These are phyloP conservation scores for Imleria badia DNA, from an alignment of 768 basidiomycete genomes.

Conservation along the genomic window DNA sequence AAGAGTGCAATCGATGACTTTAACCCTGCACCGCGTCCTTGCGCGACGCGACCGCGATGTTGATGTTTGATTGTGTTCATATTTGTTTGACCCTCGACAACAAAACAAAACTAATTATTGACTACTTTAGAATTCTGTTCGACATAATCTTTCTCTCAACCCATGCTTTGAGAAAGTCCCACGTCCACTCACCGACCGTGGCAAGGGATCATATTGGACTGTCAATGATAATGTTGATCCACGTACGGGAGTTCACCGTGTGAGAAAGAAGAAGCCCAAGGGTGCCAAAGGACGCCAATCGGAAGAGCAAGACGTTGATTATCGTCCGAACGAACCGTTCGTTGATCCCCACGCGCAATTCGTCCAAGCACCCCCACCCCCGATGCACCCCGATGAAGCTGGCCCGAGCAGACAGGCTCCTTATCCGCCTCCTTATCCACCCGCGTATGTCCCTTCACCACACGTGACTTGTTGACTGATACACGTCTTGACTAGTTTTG, in stretches of 20 bases:
- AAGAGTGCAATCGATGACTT: neutral
- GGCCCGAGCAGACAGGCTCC: conserved; percentile 58
- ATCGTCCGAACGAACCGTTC: conserved; percentile 56
- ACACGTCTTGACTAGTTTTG: conserved; percentile 49
- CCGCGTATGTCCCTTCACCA: conserved; percentile 39
- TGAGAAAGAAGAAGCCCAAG: conserved; percentile 85
- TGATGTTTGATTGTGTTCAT: conserved; percentile 60
- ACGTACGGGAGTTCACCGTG: conserved; percentile 83
- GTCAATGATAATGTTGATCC: conserved; percentile 90
- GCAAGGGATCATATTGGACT: conserved; percentile 91
- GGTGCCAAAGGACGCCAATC: conserved; percentile 47
- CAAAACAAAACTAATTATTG: conserved; percentile 29
- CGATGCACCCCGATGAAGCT: conserved; percentile 60
- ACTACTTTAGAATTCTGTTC: conserved; percentile 72
- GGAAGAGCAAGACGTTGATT: conserved; percentile 66
- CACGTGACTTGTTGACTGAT: neutral
- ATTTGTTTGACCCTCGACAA: conserved; percentile 48
- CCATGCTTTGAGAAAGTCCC: conserved; percentile 91
- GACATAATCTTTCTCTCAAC: conserved; percentile 87
- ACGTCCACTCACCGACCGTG: conserved; percentile 87
- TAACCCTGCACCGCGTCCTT: conserved; percentile 3
- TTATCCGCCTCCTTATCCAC: conserved; percentile 62
- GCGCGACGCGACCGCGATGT: conserved; percentile 56
- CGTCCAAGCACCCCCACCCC: conserved; percentile 44
- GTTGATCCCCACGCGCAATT: conserved; percentile 58